Percentiles rank a stretch among this genome's conserved stretches.
Conservation (phyloP, 1,284 basidiomycete genomes). For the Puccinia polysora region DNA sequence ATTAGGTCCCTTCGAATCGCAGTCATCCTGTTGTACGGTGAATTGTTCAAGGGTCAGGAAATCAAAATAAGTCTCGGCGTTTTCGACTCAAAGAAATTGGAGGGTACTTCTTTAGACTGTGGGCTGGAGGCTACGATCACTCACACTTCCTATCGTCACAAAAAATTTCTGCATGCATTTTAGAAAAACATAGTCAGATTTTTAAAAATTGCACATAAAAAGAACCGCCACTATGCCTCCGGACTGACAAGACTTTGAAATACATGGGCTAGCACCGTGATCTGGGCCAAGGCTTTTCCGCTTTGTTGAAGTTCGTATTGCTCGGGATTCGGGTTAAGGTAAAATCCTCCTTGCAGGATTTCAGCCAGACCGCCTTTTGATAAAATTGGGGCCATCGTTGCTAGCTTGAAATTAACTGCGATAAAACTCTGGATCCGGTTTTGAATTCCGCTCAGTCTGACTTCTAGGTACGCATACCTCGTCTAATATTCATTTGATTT, state of each 20-base stretch:
- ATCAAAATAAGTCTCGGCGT: too few species aligned
- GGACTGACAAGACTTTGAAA: constrained; percentile 27
- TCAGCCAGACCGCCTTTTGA: constrained; percentile 22
- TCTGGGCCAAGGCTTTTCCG: constrained; percentile 27
- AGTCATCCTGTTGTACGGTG: constrained; percentile 6
- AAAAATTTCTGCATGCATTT: constrained; percentile 14
- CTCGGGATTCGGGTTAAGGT: constrained; percentile 23
- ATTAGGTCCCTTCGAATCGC: constrained; percentile 27
- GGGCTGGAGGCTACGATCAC: background rate
- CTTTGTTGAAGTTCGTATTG: constrained; percentile 27
- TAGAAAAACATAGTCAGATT: background rate
- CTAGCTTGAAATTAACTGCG: constrained; percentile 25
- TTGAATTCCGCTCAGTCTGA: constrained; percentile 19
- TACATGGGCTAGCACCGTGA: constrained; percentile 16
- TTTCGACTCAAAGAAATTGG: too few species aligned
- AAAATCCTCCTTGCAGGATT: constrained; percentile 14
- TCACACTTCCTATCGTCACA: constrained; percentile 36
- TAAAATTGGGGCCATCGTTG: constrained; percentile 32
- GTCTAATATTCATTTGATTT: constrained; percentile 6
- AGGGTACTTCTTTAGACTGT: too few species aligned
- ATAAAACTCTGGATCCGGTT: constrained; percentile 36
- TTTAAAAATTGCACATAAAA: background rate
- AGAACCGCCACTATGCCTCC: too few species aligned
- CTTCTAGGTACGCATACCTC: constrained; percentile 27
- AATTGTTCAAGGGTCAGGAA: background rate